Evolutionary conservation across 805 yeast genomes (phyloP).

Genomic region (Pichia deserticola): DNA sequence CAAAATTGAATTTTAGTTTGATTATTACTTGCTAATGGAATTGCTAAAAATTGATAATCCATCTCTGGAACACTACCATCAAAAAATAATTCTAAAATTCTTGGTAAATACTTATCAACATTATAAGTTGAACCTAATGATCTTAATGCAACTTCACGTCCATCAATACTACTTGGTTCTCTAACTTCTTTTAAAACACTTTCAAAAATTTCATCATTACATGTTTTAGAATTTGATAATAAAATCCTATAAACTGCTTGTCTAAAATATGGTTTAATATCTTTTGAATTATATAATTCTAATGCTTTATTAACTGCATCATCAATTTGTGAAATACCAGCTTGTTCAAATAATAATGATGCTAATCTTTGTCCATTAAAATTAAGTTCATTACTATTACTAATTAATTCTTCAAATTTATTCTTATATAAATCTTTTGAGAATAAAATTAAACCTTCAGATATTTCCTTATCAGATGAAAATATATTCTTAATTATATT

Average conservation of each 20-base stretch:
- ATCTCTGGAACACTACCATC: constrained; percentile 44
- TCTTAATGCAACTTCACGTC: constrained; percentile 48
- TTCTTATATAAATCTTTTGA: constrained; percentile 26
- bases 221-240: constrained; percentile 30
- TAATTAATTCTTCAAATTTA: constrained; percentile 23
- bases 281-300: constrained; percentile 2
- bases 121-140: constrained; percentile 44
- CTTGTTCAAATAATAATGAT: constrained; percentile 32
- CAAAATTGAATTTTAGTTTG: constrained; percentile 38
- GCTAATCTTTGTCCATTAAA: constrained; percentile 28
- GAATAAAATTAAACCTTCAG: constrained; percentile 27
- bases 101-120: constrained; percentile 27
- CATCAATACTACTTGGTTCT: constrained; percentile 47
- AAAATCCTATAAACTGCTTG: constrained; percentile 38
- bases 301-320: constrained; percentile 26
- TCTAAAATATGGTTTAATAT: constrained; percentile 34
- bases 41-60: constrained; percentile 50
- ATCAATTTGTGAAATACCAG: constrained; percentile 34
- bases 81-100: constrained; percentile 34
- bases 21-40: constrained; percentile 40
- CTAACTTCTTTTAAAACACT: constrained; percentile 39
- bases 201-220: constrained; percentile 30
- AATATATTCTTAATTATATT: constrained; percentile 30
- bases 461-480: constrained; percentile 27
- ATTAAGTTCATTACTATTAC: constrained; percentile 7